phyloP scores from a whole-genome alignment of 192 early-diverging fungal species.

The Chytriomyces sp. region DNA sequence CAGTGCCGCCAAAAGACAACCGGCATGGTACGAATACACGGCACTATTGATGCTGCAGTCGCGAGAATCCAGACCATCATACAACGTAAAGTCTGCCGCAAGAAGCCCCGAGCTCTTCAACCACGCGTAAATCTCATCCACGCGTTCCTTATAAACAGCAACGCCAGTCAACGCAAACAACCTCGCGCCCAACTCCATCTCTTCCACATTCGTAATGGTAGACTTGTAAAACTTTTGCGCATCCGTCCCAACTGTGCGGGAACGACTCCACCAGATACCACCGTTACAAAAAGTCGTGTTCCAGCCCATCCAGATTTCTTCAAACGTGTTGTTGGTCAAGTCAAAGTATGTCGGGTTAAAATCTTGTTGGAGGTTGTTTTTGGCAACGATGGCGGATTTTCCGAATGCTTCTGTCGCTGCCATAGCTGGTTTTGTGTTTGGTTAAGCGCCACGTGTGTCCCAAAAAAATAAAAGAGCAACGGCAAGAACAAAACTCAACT shows the following conservation, averaged over 20 bases:
- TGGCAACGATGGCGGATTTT: constrained; percentile 3
- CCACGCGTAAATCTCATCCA: constrained; percentile 18
- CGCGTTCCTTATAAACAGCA: not conserved
- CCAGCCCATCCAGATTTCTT: constrained; percentile 50
- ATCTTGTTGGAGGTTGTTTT: not conserved
- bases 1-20: constrained; percentile 26
- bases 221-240: constrained; percentile 44
- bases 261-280: constrained; percentile 54
- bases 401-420: constrained; percentile 16
- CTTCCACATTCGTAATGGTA: constrained; percentile 28
- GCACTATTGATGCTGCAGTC: no score
- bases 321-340: constrained; percentile 42
- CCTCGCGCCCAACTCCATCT: constrained; percentile 23
- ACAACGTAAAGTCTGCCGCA: not conserved
- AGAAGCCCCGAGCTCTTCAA: not conserved
- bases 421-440: constrained; percentile 21
- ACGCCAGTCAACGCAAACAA: constrained; percentile 2
- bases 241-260: not conserved
- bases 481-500: constrained; percentile 14
- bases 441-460: no score
- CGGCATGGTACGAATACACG: constrained; percentile 32
- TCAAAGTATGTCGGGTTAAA: constrained; percentile 24
- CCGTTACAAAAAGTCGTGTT: constrained; percentile 42
- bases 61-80: constrained; percentile 13
- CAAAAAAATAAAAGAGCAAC: constrained; percentile 30